Percentiles rank a stretch among this genome's conserved stretches.
Conservation (phyloP, 768 basidiomycete genomes). For the Sistotremastrum niveocremeum region DNA sequence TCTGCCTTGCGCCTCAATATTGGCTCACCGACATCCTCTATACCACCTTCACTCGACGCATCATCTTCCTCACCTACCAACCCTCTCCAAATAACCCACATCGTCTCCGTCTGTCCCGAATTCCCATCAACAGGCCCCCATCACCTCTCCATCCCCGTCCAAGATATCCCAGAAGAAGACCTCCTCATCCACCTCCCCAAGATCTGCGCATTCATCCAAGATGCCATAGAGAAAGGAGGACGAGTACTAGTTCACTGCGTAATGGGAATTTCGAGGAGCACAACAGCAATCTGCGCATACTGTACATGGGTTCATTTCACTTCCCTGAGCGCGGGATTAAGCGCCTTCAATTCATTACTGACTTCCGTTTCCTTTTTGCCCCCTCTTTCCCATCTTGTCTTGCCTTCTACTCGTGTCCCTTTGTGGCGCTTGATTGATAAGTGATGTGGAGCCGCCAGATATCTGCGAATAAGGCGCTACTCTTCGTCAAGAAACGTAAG, state of each 20-base stretch:
- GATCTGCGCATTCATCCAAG: slow-evolving; percentile 54
- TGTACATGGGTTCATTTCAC: slow-evolving; percentile 29
- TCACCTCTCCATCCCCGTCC: slow-evolving; percentile 58
- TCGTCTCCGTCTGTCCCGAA: slow-evolving; percentile 65
- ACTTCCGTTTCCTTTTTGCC: slow-evolving; percentile 1
- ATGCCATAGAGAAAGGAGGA: slow-evolving; percentile 43
- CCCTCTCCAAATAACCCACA: slow-evolving; percentile 42
- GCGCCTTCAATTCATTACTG: background rate
- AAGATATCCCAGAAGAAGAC: slow-evolving; percentile 59
- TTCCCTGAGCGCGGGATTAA: slow-evolving; percentile 14
- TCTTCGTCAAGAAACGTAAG: slow-evolving; percentile 46
- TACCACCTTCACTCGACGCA: no score
- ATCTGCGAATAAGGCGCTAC: slow-evolving; percentile 42
- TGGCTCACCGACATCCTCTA: no score
- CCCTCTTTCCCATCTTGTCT: background rate
- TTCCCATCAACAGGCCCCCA: slow-evolving; percentile 42
- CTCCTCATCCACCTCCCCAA: slow-evolving; percentile 52
- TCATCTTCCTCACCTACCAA: no score
- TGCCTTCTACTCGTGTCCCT: no score
- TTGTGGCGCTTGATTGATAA: slow-evolving; percentile 10
- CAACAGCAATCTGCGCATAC: slow-evolving; percentile 65
- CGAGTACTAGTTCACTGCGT: slow-evolving; percentile 54
- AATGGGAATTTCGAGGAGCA: slow-evolving; percentile 53
- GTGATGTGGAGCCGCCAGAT: slow-evolving; percentile 58
- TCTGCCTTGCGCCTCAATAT: no score